Evolutionary conservation across 2,329 filamentous ascomycete species (phyloP).

Genomic region (Epichloe coenophiala): DNA sequence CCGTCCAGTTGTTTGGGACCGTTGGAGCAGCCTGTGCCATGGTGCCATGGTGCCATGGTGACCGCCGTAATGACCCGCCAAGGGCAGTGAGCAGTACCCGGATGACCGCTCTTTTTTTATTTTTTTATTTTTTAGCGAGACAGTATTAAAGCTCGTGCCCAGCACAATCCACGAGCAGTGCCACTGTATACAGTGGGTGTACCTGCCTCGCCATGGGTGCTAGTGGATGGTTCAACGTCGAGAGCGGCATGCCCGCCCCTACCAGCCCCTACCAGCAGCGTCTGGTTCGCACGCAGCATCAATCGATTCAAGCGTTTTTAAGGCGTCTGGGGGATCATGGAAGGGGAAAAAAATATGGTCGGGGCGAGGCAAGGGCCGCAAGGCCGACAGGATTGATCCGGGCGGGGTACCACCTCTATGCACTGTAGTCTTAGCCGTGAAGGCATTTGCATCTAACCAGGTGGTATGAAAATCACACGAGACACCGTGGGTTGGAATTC

Average conservation of each 20-base stretch:
- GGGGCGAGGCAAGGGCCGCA: not conserved
- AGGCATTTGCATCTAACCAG: too few relatives aligned
- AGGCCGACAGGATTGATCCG: not conserved
- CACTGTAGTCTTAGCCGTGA: not conserved
- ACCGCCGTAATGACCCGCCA: not conserved
- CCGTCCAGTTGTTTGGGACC: too few relatives aligned
- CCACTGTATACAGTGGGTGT: not conserved
- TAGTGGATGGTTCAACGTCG: not conserved
- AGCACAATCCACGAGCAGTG: too few relatives aligned
- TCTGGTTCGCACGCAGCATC: not conserved
- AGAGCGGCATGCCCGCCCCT: not conserved
- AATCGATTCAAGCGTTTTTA: not conserved
- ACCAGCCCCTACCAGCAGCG: not conserved
- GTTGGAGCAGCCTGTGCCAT: not conserved
- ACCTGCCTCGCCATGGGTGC: not conserved
- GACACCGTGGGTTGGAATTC: too few relatives aligned
- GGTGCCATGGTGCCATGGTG: not conserved
- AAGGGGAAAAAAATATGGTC: not conserved
- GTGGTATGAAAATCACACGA: too few relatives aligned
- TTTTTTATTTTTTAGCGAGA: not conserved
- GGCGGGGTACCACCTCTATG: conserved; percentile 3
- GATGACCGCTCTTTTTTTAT: not conserved
- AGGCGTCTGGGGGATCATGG: not conserved
- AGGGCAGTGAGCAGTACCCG: not conserved
- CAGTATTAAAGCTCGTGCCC: too few relatives aligned